Percentiles rank a stretch among this genome's conserved stretches.
These are phyloP conservation scores for Berkeleyomyces rouxiae DNA, from an alignment of 2,329 filamentous ascomycete genomes.

Conservation along the genomic window DNA sequence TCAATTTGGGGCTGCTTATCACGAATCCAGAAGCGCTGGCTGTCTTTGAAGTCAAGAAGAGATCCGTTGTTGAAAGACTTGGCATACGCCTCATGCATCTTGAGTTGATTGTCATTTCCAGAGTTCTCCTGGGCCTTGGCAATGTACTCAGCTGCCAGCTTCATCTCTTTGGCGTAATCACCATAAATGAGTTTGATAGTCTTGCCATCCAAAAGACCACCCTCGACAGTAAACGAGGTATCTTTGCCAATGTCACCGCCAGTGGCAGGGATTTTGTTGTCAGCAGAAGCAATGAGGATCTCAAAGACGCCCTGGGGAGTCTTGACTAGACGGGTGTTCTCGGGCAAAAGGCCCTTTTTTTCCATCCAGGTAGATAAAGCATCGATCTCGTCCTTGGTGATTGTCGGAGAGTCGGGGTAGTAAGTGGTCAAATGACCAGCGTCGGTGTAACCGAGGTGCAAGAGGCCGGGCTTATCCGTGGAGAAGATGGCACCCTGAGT, in stretches of 20 bases:
- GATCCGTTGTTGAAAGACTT: constrained; percentile 61
- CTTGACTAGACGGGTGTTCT: constrained; percentile 65
- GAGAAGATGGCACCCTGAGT: constrained; percentile 60
- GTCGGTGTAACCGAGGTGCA: constrained; percentile 63
- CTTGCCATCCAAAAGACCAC: constrained; percentile 46
- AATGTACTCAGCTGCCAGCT: constrained; percentile 47
- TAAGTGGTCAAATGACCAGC: constrained; percentile 67
- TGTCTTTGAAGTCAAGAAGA: constrained; percentile 62
- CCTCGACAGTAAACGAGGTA: constrained; percentile 40
- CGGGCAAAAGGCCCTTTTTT: constrained; percentile 51
- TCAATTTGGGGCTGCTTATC: constrained; percentile 70
- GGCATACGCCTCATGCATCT: constrained; percentile 58
- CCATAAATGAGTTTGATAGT: constrained; percentile 57
- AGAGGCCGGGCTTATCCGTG: constrained; percentile 41
- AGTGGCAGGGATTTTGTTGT: constrained; percentile 38
- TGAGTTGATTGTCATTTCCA: constrained; percentile 56
- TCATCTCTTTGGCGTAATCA: constrained; percentile 58
- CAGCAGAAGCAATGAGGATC: constrained; percentile 56
- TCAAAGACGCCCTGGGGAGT: constrained; percentile 47
- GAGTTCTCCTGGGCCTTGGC: constrained; percentile 51
- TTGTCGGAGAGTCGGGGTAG: constrained; percentile 58
- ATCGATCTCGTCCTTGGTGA: constrained; percentile 59
- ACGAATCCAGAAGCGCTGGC: constrained; percentile 65
- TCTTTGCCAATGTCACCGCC: constrained; percentile 55
- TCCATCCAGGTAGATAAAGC: constrained; percentile 58